phyloP scores from a whole-genome alignment of 495 filamentous ascomycete species.

The Cercophora scortea region DNA sequence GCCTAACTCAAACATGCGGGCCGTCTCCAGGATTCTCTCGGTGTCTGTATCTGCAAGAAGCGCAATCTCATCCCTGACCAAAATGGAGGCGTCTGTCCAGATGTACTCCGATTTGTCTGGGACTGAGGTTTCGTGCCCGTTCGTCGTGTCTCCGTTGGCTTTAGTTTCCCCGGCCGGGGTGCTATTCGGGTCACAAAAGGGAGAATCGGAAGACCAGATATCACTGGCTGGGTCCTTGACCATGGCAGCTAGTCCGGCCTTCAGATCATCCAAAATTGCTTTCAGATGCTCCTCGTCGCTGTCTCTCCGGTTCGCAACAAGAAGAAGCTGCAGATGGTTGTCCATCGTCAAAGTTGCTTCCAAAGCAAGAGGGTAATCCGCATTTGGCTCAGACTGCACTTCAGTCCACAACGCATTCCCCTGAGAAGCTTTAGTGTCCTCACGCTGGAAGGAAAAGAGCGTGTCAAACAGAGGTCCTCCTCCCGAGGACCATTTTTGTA shows the following conservation, averaged over 20 bases:
- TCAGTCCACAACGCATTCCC: conserved; percentile 43
- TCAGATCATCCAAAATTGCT: conserved; percentile 35
- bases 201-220: neutral
- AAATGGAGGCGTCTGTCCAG: conserved; percentile 45
- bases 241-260: conserved; percentile 17
- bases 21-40: conserved; percentile 41
- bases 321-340: conserved; percentile 38
- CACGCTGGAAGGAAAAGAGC: conserved; percentile 73
- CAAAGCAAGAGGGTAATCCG: conserved; percentile 69
- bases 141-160: too few relatives aligned
- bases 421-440: neutral
- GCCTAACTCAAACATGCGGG: conserved; percentile 56
- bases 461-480: conserved; percentile 66
- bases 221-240: neutral
- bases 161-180: too few relatives aligned
- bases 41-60: conserved; percentile 44
- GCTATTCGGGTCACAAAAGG: too few relatives aligned
- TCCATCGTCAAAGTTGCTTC: conserved; percentile 51
- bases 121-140: neutral
- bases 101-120: conserved; percentile 23
- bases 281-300: conserved; percentile 21
- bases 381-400: conserved; percentile 35
- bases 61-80: conserved; percentile 53
- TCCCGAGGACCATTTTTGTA: conserved; percentile 60
- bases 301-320: conserved; percentile 43